A percentile compares a stretch with the other conserved stretches of the same genome.
Evolutionary conservation across 2,329 filamentous ascomycete genomes (phyloP).

Genomic region (Chrysoporthe austroafricana): DNA sequence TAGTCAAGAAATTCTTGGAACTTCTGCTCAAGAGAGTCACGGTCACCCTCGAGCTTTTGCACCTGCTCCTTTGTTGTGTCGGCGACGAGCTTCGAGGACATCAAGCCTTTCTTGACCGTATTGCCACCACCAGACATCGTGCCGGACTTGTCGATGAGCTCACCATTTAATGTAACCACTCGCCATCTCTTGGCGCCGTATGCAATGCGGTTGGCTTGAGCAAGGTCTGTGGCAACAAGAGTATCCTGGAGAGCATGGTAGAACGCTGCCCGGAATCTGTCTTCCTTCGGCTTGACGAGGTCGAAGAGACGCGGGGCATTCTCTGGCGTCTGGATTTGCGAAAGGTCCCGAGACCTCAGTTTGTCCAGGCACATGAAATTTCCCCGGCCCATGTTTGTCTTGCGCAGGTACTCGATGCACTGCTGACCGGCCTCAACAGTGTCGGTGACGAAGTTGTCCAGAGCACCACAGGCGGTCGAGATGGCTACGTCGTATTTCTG

Average conservation of each 20-base stretch:
- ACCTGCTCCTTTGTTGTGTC: conserved; percentile 90
- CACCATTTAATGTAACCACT: conserved; percentile 92
- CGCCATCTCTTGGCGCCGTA: conserved; percentile 94
- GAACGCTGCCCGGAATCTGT: conserved; percentile 86
- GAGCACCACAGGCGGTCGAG: conserved; percentile 87
- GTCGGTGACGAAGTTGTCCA: conserved; percentile 97
- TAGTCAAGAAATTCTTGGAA: conserved; percentile 85
- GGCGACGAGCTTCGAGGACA: conserved; percentile 94
- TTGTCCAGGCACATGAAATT: conserved; percentile 97
- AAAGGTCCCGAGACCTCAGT: conserved; percentile 76
- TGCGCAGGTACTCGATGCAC: conserved; percentile 95
- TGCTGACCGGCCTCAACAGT: conserved; percentile 95
- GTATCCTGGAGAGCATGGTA: conserved; percentile 96
- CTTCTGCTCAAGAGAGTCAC: conserved; percentile 80
- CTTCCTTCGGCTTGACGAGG: conserved; percentile 84
- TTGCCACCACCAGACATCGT: conserved; percentile 98
- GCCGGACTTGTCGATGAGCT: conserved; percentile 96
- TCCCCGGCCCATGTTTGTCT: conserved; percentile 94
- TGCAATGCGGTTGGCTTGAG: conserved; percentile 96
- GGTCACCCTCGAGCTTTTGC: conserved; percentile 80
- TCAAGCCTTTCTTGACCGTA: conserved; percentile 85
- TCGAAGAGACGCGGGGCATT: conserved; percentile 92
- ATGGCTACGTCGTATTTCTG: conserved; percentile 96
- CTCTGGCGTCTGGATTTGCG: conserved; percentile 84
- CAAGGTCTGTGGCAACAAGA: conserved; percentile 85